A percentile compares a stretch with the other conserved stretches of the same genome.
phyloP scores from a whole-genome alignment of 2,329 filamentous ascomycete species.

The Fusarium agapanthi region DNA sequence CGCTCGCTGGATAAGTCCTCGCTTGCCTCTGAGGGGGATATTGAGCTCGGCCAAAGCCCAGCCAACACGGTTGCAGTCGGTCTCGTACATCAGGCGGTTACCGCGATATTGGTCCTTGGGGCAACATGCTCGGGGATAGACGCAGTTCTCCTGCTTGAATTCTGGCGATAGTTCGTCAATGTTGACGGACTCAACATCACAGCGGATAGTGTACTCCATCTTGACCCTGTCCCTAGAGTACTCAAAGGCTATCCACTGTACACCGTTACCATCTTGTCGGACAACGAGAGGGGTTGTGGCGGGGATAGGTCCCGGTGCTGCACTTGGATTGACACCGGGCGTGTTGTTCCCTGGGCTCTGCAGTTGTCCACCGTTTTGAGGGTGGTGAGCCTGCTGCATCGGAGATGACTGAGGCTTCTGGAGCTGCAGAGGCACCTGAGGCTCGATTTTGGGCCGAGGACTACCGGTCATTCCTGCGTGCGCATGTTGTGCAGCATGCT shows the following conservation, averaged over 20 bases:
- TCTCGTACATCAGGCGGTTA: constrained; percentile 95
- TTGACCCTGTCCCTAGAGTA: constrained; percentile 97
- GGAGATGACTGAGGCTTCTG: constrained; percentile 62
- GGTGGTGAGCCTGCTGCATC: constrained; percentile 50
- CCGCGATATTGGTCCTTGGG: constrained; percentile 96
- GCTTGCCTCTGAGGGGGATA: constrained; percentile 87
- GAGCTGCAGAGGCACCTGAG: constrained; percentile 68
- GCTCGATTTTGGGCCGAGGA: constrained; percentile 70
- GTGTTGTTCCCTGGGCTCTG: constrained; percentile 50
- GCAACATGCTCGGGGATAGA: constrained; percentile 95
- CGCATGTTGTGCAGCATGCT: constrained; percentile 66
- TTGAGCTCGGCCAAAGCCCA: constrained; percentile 97
- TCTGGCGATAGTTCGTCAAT: constrained; percentile 85
- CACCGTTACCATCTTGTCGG: constrained; percentile 92
- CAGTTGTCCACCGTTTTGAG: constrained; percentile 50
- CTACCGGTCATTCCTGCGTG: constrained; percentile 67
- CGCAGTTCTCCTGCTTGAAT: constrained; percentile 98
- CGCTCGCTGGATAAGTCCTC: constrained; percentile 93
- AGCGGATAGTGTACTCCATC: constrained; percentile 99
- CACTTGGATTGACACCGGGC: constrained; percentile 80
- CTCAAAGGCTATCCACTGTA: constrained; percentile 99
- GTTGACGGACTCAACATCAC: constrained; percentile 95
- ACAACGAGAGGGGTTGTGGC: constrained; percentile 96
- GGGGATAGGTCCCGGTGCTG: constrained; percentile 94
- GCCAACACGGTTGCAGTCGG: constrained; percentile 99